A percentile compares a stretch with the other conserved stretches of the same genome.
phyloP scores from a whole-genome alignment of 805 yeast genomes.

The Cyberlindnera petersonii region DNA sequence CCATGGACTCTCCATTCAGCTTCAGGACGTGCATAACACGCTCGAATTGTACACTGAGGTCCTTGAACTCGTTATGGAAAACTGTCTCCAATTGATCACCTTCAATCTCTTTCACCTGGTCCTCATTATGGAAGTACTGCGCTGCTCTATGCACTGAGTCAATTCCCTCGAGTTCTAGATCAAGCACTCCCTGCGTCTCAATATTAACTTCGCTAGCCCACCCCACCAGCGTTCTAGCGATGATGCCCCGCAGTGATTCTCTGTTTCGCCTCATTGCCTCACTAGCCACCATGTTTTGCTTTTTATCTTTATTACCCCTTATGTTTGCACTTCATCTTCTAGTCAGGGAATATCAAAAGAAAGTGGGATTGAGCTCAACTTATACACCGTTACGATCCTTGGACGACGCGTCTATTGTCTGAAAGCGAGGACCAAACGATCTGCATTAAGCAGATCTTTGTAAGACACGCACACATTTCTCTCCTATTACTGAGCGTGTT shows the following conservation, averaged over 20 bases:
- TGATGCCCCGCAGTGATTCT: not conserved
- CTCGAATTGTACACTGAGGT: not conserved
- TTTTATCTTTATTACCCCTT: too few species aligned
- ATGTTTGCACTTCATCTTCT: too few species aligned
- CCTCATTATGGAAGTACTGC: not conserved
- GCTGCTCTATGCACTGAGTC: slow-evolving; percentile 2
- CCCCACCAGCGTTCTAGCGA: slow-evolving; percentile 1
- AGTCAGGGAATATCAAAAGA: too few species aligned
- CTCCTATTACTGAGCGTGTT: too few species aligned
- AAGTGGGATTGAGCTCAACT: too few species aligned
- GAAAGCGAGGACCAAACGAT: too few species aligned
- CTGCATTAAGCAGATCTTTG: too few species aligned
- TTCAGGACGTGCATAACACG: not conserved
- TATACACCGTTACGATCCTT: too few species aligned
- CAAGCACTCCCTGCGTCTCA: slow-evolving; percentile 1
- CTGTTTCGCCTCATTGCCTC: not conserved
- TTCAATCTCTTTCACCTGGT: not conserved
- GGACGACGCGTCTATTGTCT: too few species aligned
- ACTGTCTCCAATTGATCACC: not conserved
- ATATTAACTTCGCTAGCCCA: not conserved
- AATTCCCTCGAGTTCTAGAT: not conserved
- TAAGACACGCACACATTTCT: too few species aligned
- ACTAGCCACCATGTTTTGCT: not conserved
- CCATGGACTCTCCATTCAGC: not conserved
- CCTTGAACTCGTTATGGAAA: not conserved